Evolutionary conservation across 148 eudicot genomes (phyloP), one percentile per base, ranked within the genome.

Genomic region (Spergularia bocconei): DNA sequence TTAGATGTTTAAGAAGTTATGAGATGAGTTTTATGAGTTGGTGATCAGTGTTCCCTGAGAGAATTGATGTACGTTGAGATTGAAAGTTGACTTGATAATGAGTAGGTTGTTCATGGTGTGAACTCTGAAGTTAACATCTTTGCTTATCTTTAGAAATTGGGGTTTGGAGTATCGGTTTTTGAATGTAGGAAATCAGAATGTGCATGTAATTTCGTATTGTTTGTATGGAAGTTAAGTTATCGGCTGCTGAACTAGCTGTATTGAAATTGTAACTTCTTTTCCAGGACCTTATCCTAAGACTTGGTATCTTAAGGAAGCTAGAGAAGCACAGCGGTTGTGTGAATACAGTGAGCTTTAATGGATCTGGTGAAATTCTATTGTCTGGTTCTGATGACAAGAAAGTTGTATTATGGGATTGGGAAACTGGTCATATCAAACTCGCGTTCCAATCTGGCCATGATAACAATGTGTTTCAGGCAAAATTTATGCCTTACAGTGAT

Each of bases 301-400:
- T 92, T 72, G 96, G 81, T 74, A 63, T 95, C 79, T 69, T 77
- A 23, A 85, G 84, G 80, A 90, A 87, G 86, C 86, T 92, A 69
- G 92, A 86, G 59, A 85, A 85, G 75, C 99, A 95, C 88, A 81
- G 79, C 77, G 99, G 97, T 53, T 95, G 99, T 78, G 99, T 95
- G 62, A 95, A 95, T 83, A 89, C 97, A 15, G 86, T 95, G 77
- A 85, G 92, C 84, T 92, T 95, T 71, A 95, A 87, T 80, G 79
- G 79, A 51, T 84, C 83, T 68, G 97, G 99, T 71, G 94, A 92
- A 55, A 73, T 90, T 74, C 93, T 92, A 71, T 82, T 92, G 71
- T 92, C 97, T 1, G 99, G 97, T 50, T 92, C 99, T 60, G 99
- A 95, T 82, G 99, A 95, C 84, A 82, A 79, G 82, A 92, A 80